These are phyloP conservation scores for Daldinia childiae DNA, from an alignment of 495 filamentous ascomycete species.

Conservation along the genomic window DNA sequence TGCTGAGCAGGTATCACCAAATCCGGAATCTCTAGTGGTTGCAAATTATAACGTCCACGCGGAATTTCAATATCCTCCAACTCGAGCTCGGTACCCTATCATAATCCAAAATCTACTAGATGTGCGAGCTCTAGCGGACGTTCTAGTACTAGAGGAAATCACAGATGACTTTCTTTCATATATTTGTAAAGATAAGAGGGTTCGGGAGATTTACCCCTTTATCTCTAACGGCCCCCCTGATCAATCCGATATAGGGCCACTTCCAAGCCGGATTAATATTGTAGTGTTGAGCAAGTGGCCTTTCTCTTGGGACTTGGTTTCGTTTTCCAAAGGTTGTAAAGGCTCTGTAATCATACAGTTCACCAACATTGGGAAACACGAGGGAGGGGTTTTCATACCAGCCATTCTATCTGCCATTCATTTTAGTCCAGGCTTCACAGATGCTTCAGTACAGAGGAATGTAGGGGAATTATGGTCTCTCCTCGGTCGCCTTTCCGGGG, in stretches of 20 bases:
- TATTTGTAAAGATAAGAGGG: constrained; percentile 54
- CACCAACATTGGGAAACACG: constrained; percentile 42
- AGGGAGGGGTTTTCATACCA: constrained; percentile 32
- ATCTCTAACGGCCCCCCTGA: constrained; percentile 60
- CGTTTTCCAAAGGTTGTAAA: constrained; percentile 60
- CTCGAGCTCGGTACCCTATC: constrained; percentile 59
- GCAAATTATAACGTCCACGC: constrained; percentile 67
- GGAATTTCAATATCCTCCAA: constrained; percentile 60
- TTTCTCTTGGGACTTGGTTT: constrained; percentile 61
- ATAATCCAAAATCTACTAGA: constrained; percentile 57
- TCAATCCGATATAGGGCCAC: constrained; percentile 56
- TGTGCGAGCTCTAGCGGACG: constrained; percentile 48
- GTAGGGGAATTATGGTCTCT: constrained; percentile 57
- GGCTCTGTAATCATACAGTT: constrained; percentile 58
- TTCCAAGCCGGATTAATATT: constrained; percentile 64
- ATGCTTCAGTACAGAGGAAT: constrained; percentile 62
- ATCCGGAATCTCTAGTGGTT: constrained; percentile 46
- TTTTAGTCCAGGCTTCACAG: constrained; percentile 62
- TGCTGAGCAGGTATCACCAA: constrained; percentile 4
- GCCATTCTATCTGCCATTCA: constrained; percentile 62
- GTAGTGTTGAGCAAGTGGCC: constrained; percentile 60
- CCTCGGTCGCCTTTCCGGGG: constrained; percentile 50
- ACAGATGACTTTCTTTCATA: constrained; percentile 64
- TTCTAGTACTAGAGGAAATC: constrained; percentile 67
- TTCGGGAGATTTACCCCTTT: constrained; percentile 61